Conservation (phyloP, 768 basidiomycete genomes). For the Mycena maculata region DNA sequence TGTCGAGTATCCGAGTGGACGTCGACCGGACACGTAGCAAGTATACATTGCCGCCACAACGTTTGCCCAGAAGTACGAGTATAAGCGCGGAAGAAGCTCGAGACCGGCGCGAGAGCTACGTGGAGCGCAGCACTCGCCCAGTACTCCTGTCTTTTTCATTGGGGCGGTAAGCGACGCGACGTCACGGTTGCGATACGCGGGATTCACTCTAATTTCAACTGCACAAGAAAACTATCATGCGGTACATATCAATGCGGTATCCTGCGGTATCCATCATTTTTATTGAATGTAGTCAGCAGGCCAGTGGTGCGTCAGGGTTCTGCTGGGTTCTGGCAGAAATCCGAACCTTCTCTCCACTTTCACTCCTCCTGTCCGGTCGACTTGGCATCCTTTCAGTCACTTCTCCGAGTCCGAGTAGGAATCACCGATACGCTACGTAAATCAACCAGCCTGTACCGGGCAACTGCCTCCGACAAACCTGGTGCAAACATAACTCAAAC, state of each 20-base stretch:
- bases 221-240: too few relatives aligned
- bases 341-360: neutral
- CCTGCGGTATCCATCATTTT: too few relatives aligned
- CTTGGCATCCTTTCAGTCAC: neutral
- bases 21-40: neutral
- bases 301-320: too few relatives aligned
- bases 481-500: slow-evolving; percentile 20
- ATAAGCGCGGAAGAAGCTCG: slow-evolving; percentile 24
- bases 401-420: slow-evolving; percentile 20
- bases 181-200: too few relatives aligned
- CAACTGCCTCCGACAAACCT: slow-evolving; percentile 17
- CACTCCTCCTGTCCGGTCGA: neutral
- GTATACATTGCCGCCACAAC: neutral
- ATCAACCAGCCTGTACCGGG: neutral
- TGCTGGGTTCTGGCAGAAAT: neutral
- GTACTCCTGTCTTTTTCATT: neutral
- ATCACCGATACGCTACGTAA: slow-evolving; percentile 19
- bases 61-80: slow-evolving; percentile 17
- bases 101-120: slow-evolving; percentile 17
- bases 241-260: too few relatives aligned
- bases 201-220: neutral
- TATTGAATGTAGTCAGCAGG: too few relatives aligned
- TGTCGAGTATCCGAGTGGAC: neutral
- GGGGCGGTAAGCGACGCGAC: neutral
- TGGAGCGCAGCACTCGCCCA: neutral